phyloP scores from a whole-genome alignment of 257 asterid genomes.

The Buddleja alternifolia region DNA sequence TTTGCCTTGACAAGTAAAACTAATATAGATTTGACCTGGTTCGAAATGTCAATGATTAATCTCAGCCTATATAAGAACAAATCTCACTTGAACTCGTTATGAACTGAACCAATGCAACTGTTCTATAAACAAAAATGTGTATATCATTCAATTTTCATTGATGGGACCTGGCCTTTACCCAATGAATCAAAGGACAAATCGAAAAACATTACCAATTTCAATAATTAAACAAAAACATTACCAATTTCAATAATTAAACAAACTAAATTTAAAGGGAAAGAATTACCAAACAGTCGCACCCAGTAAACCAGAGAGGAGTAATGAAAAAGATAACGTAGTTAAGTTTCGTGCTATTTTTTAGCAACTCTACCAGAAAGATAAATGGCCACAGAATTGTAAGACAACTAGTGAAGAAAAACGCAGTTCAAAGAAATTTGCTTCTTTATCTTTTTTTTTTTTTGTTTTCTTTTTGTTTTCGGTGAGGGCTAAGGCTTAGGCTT shows the following conservation, averaged over 20 bases:
- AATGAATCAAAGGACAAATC: too few relatives aligned
- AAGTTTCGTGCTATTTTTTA: neutral
- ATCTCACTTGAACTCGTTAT: neutral
- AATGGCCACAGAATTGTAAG: neutral
- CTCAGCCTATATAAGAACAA: constrained; percentile 3
- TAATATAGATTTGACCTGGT: neutral
- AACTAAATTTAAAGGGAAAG: neutral
- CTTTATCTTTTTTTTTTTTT: neutral
- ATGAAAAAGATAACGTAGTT: too few relatives aligned
- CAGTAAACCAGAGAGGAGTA: too few relatives aligned
- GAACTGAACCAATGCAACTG: neutral
- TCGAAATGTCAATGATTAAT: neutral
- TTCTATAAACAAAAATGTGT: neutral
- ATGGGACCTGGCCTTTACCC: constrained; percentile 7
- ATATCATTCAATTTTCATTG: constrained; percentile 7
- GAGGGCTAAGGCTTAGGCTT: too few relatives aligned
- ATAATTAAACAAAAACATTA: neutral
- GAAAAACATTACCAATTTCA: neutral
- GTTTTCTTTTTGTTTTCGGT: too few relatives aligned
- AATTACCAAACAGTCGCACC: neutral
- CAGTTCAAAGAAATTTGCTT: too few relatives aligned
- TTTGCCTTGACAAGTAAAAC: neutral
- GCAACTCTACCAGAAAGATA: constrained; percentile 14
- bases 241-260: constrained; percentile 17
- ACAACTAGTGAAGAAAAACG: neutral